Evolutionary conservation across 139 green algal genomes (phyloP).

Genomic region (Spirogloea muscicola): DNA sequence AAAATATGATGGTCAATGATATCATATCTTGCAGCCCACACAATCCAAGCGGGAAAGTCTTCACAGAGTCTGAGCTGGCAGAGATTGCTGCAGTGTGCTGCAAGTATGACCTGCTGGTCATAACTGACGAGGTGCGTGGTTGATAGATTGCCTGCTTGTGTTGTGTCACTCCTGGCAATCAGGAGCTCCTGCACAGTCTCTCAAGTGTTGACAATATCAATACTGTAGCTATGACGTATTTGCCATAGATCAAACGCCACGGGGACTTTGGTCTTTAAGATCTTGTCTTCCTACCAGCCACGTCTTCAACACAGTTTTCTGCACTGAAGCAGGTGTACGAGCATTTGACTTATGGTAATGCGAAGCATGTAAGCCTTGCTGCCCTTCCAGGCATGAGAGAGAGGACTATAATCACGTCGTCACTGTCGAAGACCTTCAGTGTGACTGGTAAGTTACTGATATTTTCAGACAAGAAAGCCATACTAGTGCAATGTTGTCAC

Average conservation of each 20-base stretch:
- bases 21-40: conserved; percentile 17
- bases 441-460: conserved; percentile 29
- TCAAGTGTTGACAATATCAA: not conserved
- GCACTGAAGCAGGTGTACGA: conserved; percentile 25
- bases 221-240: not conserved
- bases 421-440: conserved; percentile 46
- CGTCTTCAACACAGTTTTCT: not conserved
- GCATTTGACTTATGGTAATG: not conserved
- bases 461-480: not conserved
- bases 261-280: not conserved
- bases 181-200: not conserved
- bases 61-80: conserved; percentile 23
- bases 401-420: conserved; percentile 42
- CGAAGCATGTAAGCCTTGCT: conserved; percentile 7
- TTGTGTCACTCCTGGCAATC: not conserved
- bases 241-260: not conserved
- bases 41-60: conserved; percentile 41
- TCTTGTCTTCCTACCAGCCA: not conserved
- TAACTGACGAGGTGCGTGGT: conserved; percentile 36
- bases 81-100: conserved; percentile 7
- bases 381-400: conserved; percentile 19
- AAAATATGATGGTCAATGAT: not conserved
- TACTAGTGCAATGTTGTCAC: not conserved
- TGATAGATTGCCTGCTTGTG: not conserved
- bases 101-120: conserved; percentile 22